Evolutionary conservation across 805 yeast genomes (phyloP).

Genomic region (Saccharomycopsis lassenensis): DNA sequence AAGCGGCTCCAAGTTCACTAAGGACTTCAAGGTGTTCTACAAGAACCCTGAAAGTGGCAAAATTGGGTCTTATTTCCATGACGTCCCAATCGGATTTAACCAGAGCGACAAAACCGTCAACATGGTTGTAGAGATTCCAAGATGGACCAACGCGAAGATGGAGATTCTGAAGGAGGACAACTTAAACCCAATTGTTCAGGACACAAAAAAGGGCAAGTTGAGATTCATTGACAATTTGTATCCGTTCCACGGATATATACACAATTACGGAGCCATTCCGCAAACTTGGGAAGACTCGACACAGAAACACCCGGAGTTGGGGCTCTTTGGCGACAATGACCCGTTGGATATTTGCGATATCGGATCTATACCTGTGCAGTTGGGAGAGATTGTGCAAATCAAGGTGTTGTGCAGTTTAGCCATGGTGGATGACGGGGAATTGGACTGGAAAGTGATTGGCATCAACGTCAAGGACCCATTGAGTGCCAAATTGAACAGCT

Average conservation of each 20-base stretch:
- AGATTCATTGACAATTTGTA: slow-evolving; percentile 70
- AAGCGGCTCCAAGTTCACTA: slow-evolving; percentile 18
- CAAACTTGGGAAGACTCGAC: slow-evolving; percentile 98
- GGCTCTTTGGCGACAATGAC: slow-evolving; percentile 76
- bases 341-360: slow-evolving; percentile 93
- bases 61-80: slow-evolving; percentile 60
- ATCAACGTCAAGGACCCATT: slow-evolving; percentile 59
- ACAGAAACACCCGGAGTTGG: slow-evolving; percentile 26
- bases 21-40: slow-evolving; percentile 25
- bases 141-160: slow-evolving; percentile 78
- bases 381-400: slow-evolving; percentile 57
- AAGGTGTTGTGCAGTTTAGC: slow-evolving; percentile 72
- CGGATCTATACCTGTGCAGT: slow-evolving; percentile 43
- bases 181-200: slow-evolving; percentile 76
- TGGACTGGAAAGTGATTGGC: slow-evolving; percentile 87
- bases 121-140: slow-evolving; percentile 68
- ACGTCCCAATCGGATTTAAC: slow-evolving; percentile 47
- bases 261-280: slow-evolving; percentile 81
- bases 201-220: slow-evolving; percentile 60
- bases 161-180: slow-evolving; percentile 50
- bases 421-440: slow-evolving; percentile 84
- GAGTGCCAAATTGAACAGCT: slow-evolving; percentile 46
- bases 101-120: slow-evolving; percentile 34
- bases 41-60: slow-evolving; percentile 29
- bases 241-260: slow-evolving; percentile 78